phyloP scores from a whole-genome alignment of 176 grass and related monocot genomes.

The Poa pratensis region DNA sequence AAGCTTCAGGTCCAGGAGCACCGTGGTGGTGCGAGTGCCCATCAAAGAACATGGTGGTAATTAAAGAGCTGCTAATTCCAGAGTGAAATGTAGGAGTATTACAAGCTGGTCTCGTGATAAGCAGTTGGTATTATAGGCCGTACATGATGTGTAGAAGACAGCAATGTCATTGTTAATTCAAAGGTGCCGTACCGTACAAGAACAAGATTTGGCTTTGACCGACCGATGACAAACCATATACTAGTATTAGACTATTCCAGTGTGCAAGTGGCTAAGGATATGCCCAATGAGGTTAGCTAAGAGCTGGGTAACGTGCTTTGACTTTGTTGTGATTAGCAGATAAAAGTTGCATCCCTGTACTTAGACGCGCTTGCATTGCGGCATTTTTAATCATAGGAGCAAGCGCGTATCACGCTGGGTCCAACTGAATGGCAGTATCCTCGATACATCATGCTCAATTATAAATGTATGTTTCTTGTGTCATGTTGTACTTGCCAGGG shows the following conservation, averaged over 20 bases:
- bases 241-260: not conserved
- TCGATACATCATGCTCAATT: not conserved
- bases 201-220: not conserved
- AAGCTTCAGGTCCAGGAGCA: not conserved
- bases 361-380: not conserved
- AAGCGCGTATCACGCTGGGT: not conserved
- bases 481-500: not conserved
- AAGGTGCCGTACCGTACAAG: not conserved
- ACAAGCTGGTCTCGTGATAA: too few species aligned
- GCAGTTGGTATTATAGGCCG: too few species aligned
- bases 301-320: slow-evolving; percentile 27
- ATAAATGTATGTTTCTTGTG: not conserved
- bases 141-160: slow-evolving; percentile 10
- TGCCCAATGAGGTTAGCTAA: not conserved
- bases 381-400: not conserved
- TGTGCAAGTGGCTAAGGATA: not conserved
- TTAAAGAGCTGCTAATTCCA: not conserved
- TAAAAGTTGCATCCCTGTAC: not conserved
- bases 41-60: slow-evolving; percentile 40
- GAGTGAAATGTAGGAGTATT: too few species aligned
- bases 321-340: slow-evolving; percentile 29
- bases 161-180: slow-evolving; percentile 21
- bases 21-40: slow-evolving; percentile 14
- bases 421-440: not conserved
- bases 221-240: not conserved